These are phyloP conservation scores for Nakaseomyces uthaithaninus DNA, from an alignment of 1,139 yeast species.

Conservation along the genomic window DNA sequence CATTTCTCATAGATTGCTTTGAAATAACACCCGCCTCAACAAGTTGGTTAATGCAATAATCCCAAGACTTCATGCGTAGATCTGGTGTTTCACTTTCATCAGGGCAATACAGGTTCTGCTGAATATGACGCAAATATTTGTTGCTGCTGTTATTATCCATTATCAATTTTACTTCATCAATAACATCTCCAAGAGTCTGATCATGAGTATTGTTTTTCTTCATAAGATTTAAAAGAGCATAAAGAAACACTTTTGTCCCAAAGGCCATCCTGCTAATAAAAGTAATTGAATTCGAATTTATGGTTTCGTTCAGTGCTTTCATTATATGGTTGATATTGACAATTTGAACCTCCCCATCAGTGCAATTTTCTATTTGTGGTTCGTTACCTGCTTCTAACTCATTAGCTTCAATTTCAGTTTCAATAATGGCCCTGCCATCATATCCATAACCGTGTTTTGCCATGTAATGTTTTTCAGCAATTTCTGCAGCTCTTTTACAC, in stretches of 20 bases:
- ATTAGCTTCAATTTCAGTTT: slow-evolving; percentile 9
- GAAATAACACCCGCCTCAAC: slow-evolving; percentile 70
- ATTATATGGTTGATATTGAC: slow-evolving; percentile 67
- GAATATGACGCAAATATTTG: slow-evolving; percentile 25
- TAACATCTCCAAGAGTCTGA: slow-evolving; percentile 61
- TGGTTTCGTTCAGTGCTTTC: slow-evolving; percentile 72
- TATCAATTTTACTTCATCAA: slow-evolving; percentile 62
- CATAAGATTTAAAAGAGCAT: slow-evolving; percentile 55
- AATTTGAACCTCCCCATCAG: slow-evolving; percentile 37
- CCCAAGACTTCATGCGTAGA: slow-evolving; percentile 32
- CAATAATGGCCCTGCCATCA: slow-evolving; percentile 17
- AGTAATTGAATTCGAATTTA: slow-evolving; percentile 59
- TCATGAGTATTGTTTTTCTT: slow-evolving; percentile 68
- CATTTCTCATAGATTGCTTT: slow-evolving; percentile 60
- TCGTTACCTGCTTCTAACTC: slow-evolving; percentile 10
- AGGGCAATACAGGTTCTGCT: slow-evolving; percentile 24
- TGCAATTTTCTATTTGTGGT: slow-evolving; percentile 15
- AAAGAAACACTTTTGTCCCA: slow-evolving; percentile 61
- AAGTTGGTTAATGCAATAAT: slow-evolving; percentile 44
- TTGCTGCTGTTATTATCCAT: slow-evolving; percentile 34
- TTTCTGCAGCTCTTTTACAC: slow-evolving; percentile 82
- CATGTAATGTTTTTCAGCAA: slow-evolving; percentile 60
- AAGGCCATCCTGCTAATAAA: slow-evolving; percentile 57
- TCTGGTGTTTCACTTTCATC: slow-evolving; percentile 21
- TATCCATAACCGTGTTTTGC: slow-evolving; percentile 30